Evolutionary conservation across 768 basidiomycete species (phyloP).

Genomic region (Lactarius sp.): DNA sequence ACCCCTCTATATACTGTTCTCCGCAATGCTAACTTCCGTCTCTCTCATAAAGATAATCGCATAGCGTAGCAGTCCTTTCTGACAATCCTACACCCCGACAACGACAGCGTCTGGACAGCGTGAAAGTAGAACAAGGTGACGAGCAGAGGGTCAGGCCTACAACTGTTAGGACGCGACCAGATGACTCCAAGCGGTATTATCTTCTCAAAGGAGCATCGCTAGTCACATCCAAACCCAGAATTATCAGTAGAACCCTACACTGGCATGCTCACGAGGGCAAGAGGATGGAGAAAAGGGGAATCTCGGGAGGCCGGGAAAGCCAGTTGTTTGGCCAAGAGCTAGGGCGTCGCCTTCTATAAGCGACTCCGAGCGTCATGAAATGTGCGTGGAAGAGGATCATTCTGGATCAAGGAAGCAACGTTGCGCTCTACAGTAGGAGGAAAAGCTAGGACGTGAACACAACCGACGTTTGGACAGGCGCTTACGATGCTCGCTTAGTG

Average conservation of each 20-base stretch:
- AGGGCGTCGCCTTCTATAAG: neutral
- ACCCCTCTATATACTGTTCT: slow-evolving; percentile 11
- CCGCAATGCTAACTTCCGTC: neutral
- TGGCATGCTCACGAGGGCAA: neutral
- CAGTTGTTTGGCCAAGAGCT: slow-evolving; percentile 4
- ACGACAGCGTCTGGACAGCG: neutral
- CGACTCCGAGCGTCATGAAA: slow-evolving; percentile 14
- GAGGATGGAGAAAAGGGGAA: neutral
- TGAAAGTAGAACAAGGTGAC: slow-evolving; percentile 6
- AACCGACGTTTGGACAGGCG: slow-evolving; percentile 1
- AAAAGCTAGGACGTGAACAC: neutral
- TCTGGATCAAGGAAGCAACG: neutral
- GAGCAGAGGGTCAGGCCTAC: slow-evolving; percentile 5
- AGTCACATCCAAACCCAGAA: neutral
- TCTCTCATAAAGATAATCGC: neutral
- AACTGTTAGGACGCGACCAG: slow-evolving; percentile 7
- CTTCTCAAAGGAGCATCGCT: neutral
- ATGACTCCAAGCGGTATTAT: neutral
- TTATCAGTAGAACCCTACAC: neutral
- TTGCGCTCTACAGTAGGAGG: neutral
- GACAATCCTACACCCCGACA: slow-evolving; percentile 15
- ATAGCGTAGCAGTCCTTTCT: neutral
- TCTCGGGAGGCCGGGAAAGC: neutral
- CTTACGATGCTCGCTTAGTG: neutral
- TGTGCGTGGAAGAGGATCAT: neutral